Base-by-base conservation (phyloP, 257 asterid genomes). In the Solanum boliviense region DNA sequence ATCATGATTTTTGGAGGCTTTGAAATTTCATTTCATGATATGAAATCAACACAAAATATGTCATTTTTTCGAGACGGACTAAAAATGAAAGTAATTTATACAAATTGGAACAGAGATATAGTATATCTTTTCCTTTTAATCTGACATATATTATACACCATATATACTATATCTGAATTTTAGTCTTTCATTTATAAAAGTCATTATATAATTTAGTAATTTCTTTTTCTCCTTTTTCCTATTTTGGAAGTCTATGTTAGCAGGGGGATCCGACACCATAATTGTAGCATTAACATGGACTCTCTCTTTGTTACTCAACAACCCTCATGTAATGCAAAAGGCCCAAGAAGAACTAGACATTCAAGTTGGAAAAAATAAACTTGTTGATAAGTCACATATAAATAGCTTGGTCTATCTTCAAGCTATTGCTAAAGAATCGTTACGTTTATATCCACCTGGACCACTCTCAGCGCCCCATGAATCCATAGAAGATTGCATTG, bases 391-490 rank as follows among this genome's bases (percentile, higher is more conserved):
- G 87, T 78, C 92, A 12, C 95, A 93, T 65, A 86, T 91, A 5
- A 84, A 89, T 1, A 90, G 86, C 0, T 52, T 92, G 52, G 83
- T 65, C 60, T 94, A 93, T 86, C 82, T 93, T 67, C 91, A 92
- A 73, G 93, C 95, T 36, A 71, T 91, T 18, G 38, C 92, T 65
- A 94, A 93, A 79, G 97, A 94, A 89, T 88, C 94, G 2, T 29
- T 90, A 7, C 90, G 93, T 4, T 74, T 93, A 5, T 89, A 91
- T 20, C 94, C 95, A n/a, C 84, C 92, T 0, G 79, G 13, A 5
- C 89, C 92, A 5, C 83, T 91, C 3, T 41, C 38, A 15, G 91
- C 90, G 0, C 78, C 88, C 0, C 89, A 91, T 2, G 83, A 89
- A 56, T 87, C 94, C 5, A 29, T 27, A 0, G 86, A 90, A 32